Conservation (phyloP, 2,329 filamentous ascomycete species). For the Polytolypa hystricis region DNA sequence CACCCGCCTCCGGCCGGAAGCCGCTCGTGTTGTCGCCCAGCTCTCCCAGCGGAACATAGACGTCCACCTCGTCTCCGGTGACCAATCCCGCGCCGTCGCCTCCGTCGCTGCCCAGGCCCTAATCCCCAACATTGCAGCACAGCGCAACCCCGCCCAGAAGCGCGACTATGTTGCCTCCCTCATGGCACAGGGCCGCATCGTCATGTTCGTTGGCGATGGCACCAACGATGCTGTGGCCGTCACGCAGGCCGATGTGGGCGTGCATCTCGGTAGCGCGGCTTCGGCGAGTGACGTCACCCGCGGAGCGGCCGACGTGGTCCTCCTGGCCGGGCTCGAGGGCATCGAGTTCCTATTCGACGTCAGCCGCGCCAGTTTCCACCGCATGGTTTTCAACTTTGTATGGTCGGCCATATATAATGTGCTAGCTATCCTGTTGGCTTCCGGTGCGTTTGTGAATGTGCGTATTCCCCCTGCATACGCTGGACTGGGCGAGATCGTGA, state of each 20-base stretch:
- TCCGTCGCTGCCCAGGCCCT: constrained; percentile 35
- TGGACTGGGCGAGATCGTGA: constrained; percentile 61
- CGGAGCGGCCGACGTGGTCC: constrained; percentile 56
- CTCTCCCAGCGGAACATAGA: constrained; percentile 39
- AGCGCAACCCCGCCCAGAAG: constrained; percentile 5
- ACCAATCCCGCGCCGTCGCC: constrained; percentile 40
- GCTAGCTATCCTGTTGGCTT: constrained; percentile 55
- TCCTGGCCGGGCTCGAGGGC: constrained; percentile 50
- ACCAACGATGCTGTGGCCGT: constrained; percentile 69
- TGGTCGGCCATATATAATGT: constrained; percentile 64
- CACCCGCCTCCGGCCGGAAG: constrained; percentile 38
- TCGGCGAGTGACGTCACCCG: constrained; percentile 61
- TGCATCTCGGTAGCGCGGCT: constrained; percentile 53
- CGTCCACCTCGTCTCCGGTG: constrained; percentile 48
- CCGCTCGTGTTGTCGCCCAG: constrained; percentile 40
- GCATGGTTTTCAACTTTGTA: constrained; percentile 57
- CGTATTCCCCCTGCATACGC: constrained; percentile 54
- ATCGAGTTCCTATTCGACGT: constrained; percentile 50
- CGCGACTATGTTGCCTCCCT: background rate
- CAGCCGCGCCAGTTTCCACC: constrained; percentile 30
- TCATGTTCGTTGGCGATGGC: constrained; percentile 66
- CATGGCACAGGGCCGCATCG: constrained; percentile 20
- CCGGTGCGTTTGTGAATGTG: constrained; percentile 56
- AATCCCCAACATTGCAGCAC: constrained; percentile 21
- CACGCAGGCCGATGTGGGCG: constrained; percentile 57